Base-by-base conservation (phyloP, 306 rosid genomes). In the barrel medic (Medicago truncatula) region DNA sequence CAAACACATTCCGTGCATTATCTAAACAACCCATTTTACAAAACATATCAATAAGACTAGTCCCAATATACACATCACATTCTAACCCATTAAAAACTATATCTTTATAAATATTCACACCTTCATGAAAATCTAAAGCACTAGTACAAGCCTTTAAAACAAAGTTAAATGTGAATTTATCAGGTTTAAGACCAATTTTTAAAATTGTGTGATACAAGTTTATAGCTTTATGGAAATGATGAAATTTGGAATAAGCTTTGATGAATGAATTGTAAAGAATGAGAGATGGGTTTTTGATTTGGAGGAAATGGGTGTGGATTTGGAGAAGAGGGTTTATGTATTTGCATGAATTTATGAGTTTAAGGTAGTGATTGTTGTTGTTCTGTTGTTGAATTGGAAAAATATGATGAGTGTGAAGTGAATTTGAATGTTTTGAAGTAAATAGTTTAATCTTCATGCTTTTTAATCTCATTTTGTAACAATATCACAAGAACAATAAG, bases 1-100 rank as follows among this genome's bases (percentile, higher is more conserved):
- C 94, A 69, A 91, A 91, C 67, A 87, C 8, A 64, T 80, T 76
- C 7, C 75, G 41, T 70, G 97, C 97, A 83, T 74, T 43, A 52
- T 65, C 83, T 3, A 83, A 80, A 54, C 74, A 71, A 61, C 88
- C 94, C 88, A 83, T 83, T 84, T 91, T 87, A 17, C 85, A 84
- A 47, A 89, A 86, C 89, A 91, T 86, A 59, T 86, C 84, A 41
- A 85, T 4, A 49, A 91, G 87, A 76, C 91, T 83, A 39, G 94
- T 89, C 82, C 90, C 97, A 38, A 89, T 83, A 77, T 83, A 91
- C 8, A 83, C 83, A 87, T 91, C 67, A 61, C 67, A 61, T 8
- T 61, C 44, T 15, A 61, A 61, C 44, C 67, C 67, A n/a, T 34
- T 61, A 15, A 16, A 36, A 61, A 38, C 44, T 8, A 31, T 9